Evolutionary conservation across 768 basidiomycete species (phyloP).

Genomic region (Galerina sulciceps): DNA sequence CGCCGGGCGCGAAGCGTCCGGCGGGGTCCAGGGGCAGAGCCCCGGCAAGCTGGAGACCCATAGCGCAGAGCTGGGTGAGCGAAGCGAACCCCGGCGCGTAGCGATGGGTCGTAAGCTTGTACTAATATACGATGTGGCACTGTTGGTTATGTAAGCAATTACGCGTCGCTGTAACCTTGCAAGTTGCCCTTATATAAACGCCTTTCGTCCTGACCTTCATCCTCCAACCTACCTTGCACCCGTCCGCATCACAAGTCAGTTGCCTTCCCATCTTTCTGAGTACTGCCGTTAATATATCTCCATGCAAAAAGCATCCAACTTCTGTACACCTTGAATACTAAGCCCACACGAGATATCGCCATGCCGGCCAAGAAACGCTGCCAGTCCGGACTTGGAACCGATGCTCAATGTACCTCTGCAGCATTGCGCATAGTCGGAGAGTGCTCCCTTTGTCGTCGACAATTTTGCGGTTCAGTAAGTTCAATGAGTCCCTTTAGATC

Average conservation of each 20-base stretch:
- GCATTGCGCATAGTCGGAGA: slow-evolving; percentile 84
- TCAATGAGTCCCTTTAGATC: slow-evolving; percentile 8
- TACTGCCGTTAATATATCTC: slow-evolving; percentile 4
- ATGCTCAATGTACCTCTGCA: slow-evolving; percentile 72
- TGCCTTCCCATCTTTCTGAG: background rate
- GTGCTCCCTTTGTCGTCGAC: slow-evolving; percentile 77
- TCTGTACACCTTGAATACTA: slow-evolving; percentile 14
- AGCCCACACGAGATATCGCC: slow-evolving; percentile 12
- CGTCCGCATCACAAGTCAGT: slow-evolving; percentile 21
- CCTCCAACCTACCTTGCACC: slow-evolving; percentile 17
- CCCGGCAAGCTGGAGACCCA: too few species aligned
- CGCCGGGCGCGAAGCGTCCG: too few species aligned
- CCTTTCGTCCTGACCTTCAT: slow-evolving; percentile 5
- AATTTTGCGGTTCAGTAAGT: slow-evolving; percentile 79
- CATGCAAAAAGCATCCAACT: background rate
- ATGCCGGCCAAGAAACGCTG: slow-evolving; percentile 92
- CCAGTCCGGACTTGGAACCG: slow-evolving; percentile 60
- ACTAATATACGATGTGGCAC: slow-evolving; percentile 16
- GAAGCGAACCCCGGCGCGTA: too few species aligned
- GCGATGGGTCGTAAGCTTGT: too few species aligned
- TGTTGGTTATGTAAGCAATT: slow-evolving; percentile 32
- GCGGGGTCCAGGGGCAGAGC: too few species aligned
- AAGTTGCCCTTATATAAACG: slow-evolving; percentile 28
- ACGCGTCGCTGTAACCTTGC: slow-evolving; percentile 33
- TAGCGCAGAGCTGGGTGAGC: too few species aligned